Base-by-base conservation (phyloP, 202 grass and related monocot species). In the Cymbopogon flexuosus region DNA sequence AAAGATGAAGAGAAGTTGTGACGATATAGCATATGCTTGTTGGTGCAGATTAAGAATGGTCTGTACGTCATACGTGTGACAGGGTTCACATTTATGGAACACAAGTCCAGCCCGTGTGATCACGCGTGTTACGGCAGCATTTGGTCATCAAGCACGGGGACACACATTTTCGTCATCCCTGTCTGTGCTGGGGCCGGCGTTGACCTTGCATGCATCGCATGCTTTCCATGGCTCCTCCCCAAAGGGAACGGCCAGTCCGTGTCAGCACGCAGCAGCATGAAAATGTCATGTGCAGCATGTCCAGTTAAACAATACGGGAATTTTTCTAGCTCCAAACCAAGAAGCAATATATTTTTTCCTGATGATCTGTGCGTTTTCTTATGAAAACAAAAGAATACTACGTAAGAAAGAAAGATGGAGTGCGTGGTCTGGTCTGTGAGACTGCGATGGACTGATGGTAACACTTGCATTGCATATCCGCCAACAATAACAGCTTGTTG, bases 61-160 rank as follows among this genome's bases (percentile, higher is more conserved):
- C n/a, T 34, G 23, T 18, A 14, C 33, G 51, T 19, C 14, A 54
- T 54, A 54, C 52, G 52, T 56, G 52, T 27, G 29, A 52, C 14
- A 21, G 6, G 6, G 16, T 84, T 57, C 10, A 78, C 40, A 14
- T n/a, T 30, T 56, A 40, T 30, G 31, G 15, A 31, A 33, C 18
- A 56, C 23, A 56, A 54, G 43, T 34, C 43, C 45, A 66, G 12
- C 10, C 27, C 18, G 42, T 11, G 15, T 10, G n/a, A n/a, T 23
- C 79, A 42, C 43, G 24, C 46, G 58, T 0, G 42, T 15, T 59
- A n/a, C 62, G 22, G 24, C 83, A 82, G 45, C 72, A 58, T 62
- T 73, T 78, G 60, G 72, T 85, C 87, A 85, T 78, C 30, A 27
- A 77, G 66, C 87, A 78, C 73, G 87, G 77, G 70, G 49, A 47